Evolutionary conservation across 352 stramenopile genomes (phyloP), one percentile per base, ranked within the genome.

Genomic region (Aphanomyces astaci): DNA sequence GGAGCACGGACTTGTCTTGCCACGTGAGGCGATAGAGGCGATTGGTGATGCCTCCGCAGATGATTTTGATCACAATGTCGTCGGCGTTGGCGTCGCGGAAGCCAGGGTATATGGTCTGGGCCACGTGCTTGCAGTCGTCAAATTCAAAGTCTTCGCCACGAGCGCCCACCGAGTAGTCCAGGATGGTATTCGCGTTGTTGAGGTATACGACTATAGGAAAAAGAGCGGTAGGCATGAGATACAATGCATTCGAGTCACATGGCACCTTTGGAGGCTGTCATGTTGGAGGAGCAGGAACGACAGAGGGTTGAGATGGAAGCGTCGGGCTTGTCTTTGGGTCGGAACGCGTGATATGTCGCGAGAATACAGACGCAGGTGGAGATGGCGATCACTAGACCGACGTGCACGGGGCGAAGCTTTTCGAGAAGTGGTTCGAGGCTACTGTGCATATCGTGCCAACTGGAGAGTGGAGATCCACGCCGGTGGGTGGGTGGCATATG

Each of bases 11-110:
- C 72, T 86, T 75, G 55, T 87, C 82, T 22, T 77, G 55, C 75
- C 78, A 92, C 25, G 78, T 75, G 62, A 97, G 76, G 24, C 87
- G 86, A 78, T 95, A 97, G 25, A 98, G 83, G 64, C 87, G 81
- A 71, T 98, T 98, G 15, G 92, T 98, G 76, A 98, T 97, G 49
- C 92, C 92, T 48, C 92, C 92, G 49, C 81, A 80, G 53, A 93
- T 88, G 72, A 92, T 90, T 70, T 92, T 92, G 74, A 95, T 80
- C 7, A 68, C 73, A 54, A 95, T 94, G 33, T 91, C 75, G 27
- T 84, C 76, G 31, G 80, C 78, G 19, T 60, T 10, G 4, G 81
- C 86, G 66, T 78, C 48, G 22, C 79, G 75, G 83, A 84, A 94
- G 54, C 76, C 71, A 19, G 72, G 43, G 52, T 82, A 91, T 55